These are phyloP conservation scores for Metarhizium guizhouense DNA, from an alignment of 2,329 filamentous ascomycete genomes.

Conservation along the genomic window DNA sequence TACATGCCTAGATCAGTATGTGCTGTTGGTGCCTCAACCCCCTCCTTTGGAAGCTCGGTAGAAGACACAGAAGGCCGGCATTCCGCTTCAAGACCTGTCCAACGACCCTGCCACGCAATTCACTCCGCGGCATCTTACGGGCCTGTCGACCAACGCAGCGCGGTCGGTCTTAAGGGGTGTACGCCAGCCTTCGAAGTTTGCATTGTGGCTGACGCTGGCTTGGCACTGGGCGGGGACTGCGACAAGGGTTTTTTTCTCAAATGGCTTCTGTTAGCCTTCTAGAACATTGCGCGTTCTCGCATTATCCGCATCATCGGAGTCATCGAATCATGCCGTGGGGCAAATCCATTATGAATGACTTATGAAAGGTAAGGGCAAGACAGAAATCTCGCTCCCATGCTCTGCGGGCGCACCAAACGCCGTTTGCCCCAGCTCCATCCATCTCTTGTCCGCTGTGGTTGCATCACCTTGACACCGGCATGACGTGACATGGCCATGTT, in stretches of 20 bases:
- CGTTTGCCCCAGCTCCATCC: no score
- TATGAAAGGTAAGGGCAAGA: background rate
- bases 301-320: background rate
- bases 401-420: background rate
- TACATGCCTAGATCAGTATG: no score
- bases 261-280: slow-evolving; percentile 7
- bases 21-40: no score
- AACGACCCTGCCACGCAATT: background rate
- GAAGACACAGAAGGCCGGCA: background rate
- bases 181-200: no score
- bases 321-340: background rate
- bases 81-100: background rate
- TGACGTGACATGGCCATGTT: background rate
- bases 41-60: background rate
- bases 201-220: slow-evolving; percentile 1
- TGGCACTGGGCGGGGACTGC: background rate
- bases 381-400: background rate
- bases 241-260: background rate
- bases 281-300: slow-evolving; percentile 1
- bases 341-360: background rate
- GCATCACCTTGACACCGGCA: no score
- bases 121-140: background rate
- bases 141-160: background rate
- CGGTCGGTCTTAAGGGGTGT: no score
- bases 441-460: no score